Percentiles rank a stretch among this genome's conserved stretches.
Conservation (phyloP, 768 basidiomycete genomes). For the Phlegmacium glaucopus region DNA sequence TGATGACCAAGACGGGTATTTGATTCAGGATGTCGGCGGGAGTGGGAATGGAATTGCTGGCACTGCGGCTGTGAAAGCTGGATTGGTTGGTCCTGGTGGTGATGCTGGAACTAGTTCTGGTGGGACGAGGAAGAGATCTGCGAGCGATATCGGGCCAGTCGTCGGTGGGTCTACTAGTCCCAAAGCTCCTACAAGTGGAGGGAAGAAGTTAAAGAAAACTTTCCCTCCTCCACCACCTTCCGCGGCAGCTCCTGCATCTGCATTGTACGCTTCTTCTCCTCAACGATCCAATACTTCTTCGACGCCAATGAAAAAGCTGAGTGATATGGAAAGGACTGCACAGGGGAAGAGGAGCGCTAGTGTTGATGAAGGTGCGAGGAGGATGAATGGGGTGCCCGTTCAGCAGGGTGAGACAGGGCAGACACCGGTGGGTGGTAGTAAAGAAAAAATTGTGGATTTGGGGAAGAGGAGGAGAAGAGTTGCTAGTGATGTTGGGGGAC, state of each 20-base stretch:
- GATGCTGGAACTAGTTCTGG: neutral
- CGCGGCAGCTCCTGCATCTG: no score
- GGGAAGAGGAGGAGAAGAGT: conserved; percentile 15
- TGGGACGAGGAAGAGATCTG: neutral
- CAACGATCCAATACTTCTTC: neutral
- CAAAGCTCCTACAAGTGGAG: no score
- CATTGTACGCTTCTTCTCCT: no score
- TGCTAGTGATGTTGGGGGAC: conserved; percentile 13
- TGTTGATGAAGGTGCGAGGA: neutral
- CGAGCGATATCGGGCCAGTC: neutral
- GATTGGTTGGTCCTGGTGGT: conserved; percentile 4
- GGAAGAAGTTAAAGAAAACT: conserved; percentile 14
- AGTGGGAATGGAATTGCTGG: conserved; percentile 11
- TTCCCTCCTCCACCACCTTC: conserved; percentile 4
- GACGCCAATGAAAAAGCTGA: neutral
- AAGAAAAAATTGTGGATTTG: conserved; percentile 17
- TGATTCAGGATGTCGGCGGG: neutral
- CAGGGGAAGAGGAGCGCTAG: neutral
- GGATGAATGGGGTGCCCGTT: neutral
- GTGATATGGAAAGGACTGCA: neutral
- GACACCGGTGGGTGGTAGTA: conserved; percentile 1
- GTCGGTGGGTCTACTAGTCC: conserved; percentile 7
- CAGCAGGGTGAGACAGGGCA: neutral
- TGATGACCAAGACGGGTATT: conserved; percentile 2
- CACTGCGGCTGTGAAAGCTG: conserved; percentile 6